These are phyloP conservation scores for Quercus rubra DNA, from an alignment of 306 rosid genomes.

Conservation along the genomic window DNA sequence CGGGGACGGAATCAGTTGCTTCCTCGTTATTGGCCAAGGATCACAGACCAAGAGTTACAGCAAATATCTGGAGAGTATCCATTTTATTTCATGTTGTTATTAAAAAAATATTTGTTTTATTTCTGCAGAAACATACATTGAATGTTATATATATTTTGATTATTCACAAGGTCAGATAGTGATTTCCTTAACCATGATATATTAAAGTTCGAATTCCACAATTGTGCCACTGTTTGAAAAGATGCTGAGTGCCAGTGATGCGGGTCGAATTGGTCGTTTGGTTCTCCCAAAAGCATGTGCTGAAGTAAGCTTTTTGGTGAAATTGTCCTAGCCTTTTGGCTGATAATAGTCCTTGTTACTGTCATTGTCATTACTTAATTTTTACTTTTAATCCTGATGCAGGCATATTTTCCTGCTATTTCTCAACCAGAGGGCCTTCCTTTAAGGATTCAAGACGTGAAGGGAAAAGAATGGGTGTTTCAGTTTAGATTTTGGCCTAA, in stretches of 20 bases:
- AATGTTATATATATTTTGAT: conserved; percentile 14
- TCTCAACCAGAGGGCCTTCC: conserved; percentile 99
- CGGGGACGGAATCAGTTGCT: conserved; percentile 97
- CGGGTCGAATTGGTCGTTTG: conserved; percentile 98
- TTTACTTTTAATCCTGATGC: conserved; percentile 27
- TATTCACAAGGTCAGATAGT: conserved; percentile 5
- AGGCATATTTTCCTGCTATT: conserved; percentile 98
- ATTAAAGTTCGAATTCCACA: conserved; percentile 85
- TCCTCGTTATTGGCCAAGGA: conserved; percentile 99
- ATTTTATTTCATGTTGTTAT: conserved; percentile 13
- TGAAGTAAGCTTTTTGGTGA: conserved; percentile 53
- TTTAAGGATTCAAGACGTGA: conserved; percentile 88
- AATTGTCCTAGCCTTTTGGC: conserved; percentile 5
- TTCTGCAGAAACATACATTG: conserved; percentile 2
- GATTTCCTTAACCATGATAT: conserved; percentile 58
- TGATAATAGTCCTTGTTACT: not conserved
- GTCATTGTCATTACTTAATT: conserved; percentile 16
- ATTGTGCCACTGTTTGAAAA: conserved; percentile 95
- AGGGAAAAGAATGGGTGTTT: conserved; percentile 98
- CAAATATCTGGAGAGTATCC: conserved; percentile 99
- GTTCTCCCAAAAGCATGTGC: conserved; percentile 99
- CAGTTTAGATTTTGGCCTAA: conserved; percentile 99
- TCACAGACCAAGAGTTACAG: conserved; percentile 94
- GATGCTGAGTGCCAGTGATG: conserved; percentile 99
- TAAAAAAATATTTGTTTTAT: conserved; percentile 4